Conservation (phyloP, 2,329 filamentous ascomycete genomes). For the Thelonectria blattea region DNA sequence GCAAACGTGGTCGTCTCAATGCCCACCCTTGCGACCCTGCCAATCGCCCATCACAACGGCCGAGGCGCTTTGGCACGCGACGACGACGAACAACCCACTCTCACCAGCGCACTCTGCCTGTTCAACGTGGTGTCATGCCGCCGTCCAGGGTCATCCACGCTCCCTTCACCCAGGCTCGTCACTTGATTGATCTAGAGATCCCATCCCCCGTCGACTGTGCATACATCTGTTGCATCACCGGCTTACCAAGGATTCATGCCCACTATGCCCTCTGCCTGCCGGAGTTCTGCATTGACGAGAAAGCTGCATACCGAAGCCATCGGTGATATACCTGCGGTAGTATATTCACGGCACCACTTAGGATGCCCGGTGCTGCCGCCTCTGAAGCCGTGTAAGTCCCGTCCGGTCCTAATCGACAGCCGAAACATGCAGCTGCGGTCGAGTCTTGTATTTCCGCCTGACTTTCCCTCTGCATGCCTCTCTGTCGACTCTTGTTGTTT, state of each 20-base stretch:
- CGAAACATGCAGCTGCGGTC: not conserved
- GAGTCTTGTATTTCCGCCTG: not conserved
- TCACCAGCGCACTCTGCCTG: not conserved
- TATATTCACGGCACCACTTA: too few relatives aligned
- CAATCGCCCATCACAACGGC: not conserved
- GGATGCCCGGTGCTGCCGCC: not conserved
- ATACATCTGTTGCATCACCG: conserved; percentile 7
- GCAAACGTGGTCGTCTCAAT: not conserved
- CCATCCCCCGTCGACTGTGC: conserved; percentile 1
- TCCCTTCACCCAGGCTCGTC: conserved; percentile 5
- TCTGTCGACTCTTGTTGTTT: not conserved
- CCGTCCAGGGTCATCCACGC: conserved; percentile 10
- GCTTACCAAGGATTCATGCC: not conserved
- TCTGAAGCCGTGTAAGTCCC: not conserved
- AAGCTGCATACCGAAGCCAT: conserved; percentile 7
- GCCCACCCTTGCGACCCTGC: not conserved
- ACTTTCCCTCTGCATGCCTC: not conserved
- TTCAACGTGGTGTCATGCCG: conserved; percentile 17
- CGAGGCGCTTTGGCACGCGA: conserved; percentile 7
- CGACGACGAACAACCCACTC: conserved; percentile 1
- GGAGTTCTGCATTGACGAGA: conserved; percentile 3
- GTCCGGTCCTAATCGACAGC: not conserved
- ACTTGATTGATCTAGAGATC: conserved; percentile 4
- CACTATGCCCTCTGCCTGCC: conserved; percentile 6
- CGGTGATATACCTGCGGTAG: too few relatives aligned